Conservation (phyloP, 805 yeast species). For the Ogataea haglerorum region DNA sequence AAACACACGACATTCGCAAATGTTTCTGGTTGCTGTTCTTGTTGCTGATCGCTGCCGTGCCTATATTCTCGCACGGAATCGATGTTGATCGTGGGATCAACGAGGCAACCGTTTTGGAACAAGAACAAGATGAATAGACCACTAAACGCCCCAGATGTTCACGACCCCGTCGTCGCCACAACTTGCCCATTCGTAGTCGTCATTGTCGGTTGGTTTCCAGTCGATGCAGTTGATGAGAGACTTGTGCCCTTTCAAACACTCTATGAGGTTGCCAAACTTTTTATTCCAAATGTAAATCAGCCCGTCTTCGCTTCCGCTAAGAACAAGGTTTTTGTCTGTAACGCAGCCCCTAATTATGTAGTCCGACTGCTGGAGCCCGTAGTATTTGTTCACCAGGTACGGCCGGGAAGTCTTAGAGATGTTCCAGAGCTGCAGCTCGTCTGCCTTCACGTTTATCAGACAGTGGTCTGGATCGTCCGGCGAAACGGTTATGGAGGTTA, state of each 20-base stretch:
- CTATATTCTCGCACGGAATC: conserved; percentile 46
- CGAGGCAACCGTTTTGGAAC: conserved; percentile 30
- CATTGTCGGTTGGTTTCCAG: conserved; percentile 46
- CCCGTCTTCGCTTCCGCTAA: conserved; percentile 86
- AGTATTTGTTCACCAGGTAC: conserved; percentile 54
- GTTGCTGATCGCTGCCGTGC: conserved; percentile 52
- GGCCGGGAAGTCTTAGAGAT: conserved; percentile 46
- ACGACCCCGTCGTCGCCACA: conserved; percentile 80
- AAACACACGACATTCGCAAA: conserved; percentile 69
- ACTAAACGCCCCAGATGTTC: conserved; percentile 50
- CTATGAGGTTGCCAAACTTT: conserved; percentile 62
- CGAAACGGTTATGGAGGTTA: conserved; percentile 65
- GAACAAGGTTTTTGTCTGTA: conserved; percentile 68
- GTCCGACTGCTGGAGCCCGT: conserved; percentile 70
- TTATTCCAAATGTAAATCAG: conserved; percentile 75
- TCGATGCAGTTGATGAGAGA: conserved; percentile 74
- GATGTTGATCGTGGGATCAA: conserved; percentile 60
- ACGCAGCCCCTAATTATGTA: conserved; percentile 73
- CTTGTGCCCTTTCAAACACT: conserved; percentile 58
- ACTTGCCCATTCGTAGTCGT: conserved; percentile 54
- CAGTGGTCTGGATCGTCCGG: conserved; percentile 46
- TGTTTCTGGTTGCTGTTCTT: conserved; percentile 62
- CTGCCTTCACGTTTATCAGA: conserved; percentile 65
- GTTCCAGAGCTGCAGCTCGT: conserved; percentile 82
- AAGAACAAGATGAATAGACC: conserved; percentile 18